Evolutionary conservation across 331 rosid species (phyloP).

Genomic region (Malus hybrid): DNA sequence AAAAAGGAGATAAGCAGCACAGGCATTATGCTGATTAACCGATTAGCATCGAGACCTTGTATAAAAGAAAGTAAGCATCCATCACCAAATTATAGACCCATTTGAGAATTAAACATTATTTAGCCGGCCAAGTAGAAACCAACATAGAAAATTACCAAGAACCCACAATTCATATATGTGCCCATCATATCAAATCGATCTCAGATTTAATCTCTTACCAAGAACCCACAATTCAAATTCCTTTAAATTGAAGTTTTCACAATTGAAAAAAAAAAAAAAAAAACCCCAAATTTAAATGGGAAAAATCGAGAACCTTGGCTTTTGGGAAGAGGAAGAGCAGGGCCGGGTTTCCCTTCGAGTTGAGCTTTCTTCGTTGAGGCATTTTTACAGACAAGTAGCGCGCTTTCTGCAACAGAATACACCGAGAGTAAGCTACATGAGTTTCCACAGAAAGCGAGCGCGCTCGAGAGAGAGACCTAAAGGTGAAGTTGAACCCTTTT

Average conservation of each 20-base stretch:
- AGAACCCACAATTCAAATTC: too few species aligned
- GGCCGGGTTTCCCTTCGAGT: constrained; percentile 20
- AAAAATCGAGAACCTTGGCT: constrained; percentile 41
- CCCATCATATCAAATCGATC: too few species aligned
- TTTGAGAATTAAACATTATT: too few species aligned
- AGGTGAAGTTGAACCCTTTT: constrained; percentile 37
- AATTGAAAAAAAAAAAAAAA: not conserved
- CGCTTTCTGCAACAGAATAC: constrained; percentile 33
- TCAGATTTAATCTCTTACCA: too few species aligned
- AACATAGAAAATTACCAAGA: too few species aligned
- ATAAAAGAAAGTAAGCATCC: too few species aligned
- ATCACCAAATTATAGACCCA: too few species aligned
- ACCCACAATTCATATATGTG: too few species aligned
- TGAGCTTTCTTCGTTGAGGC: constrained; percentile 19
- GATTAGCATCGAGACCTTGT: not conserved
- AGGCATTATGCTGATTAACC: not conserved
- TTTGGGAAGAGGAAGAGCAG: constrained; percentile 37
- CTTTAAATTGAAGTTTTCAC: too few species aligned
- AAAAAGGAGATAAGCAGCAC: not conserved
- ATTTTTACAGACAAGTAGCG: constrained; percentile 39
- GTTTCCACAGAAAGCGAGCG: not conserved
- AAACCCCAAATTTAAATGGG: not conserved
- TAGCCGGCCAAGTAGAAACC: too few species aligned
- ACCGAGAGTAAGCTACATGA: not conserved
- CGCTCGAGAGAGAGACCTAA: constrained; percentile 25